Base-by-base conservation (phyloP, 1,284 basidiomycete species). In the Moniliophthora roreri region DNA sequence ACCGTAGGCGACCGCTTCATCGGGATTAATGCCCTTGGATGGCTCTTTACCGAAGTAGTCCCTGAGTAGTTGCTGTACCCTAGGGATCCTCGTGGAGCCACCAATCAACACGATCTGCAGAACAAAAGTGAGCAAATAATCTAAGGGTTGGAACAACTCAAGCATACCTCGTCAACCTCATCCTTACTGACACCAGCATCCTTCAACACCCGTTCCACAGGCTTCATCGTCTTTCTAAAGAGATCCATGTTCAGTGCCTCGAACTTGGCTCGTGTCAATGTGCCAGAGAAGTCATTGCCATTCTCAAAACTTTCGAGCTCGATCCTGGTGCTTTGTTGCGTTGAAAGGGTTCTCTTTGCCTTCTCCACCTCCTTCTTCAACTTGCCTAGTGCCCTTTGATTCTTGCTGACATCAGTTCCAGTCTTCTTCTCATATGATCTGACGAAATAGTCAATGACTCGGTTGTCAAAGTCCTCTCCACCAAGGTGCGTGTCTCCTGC, bases 381-480 rank as follows among this genome's bases (percentile, higher is more conserved):
- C 81, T 93, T 93, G 76, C 80, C 92, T 86, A 78, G 87, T 76
- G 70, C 71, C 32, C 69, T 62, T 39, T 62, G 59, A 55, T 75
- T 90, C 80, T 71, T 89, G 84, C 82, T 88, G 79, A 71, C 64
- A 62, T 76, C 78, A 65, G 79, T 80, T 69, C 85, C 86, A 69
- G 81, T 82, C 80, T 87, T 89, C 65, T 79, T 74, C 78, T 87
- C 83, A 81, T 88, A 89, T 65, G 79, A 75, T 69, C 82, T 79
- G 63, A 84, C 77, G 58, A 91, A 81, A 85, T 98, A 93, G 77
- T 95, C 95, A 71, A 98, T 93, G 63, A 98, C 90, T 63, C 91
- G 87, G 83, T 98, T 98, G 76, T 98, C 96, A 66, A 98, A 99
- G 77, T 98, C 95, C 77, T 98, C 95, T 79, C 96, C 95, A 78